Conservation (phyloP, 805 yeast species). For the Maudiozyma pseudohumilis region DNA sequence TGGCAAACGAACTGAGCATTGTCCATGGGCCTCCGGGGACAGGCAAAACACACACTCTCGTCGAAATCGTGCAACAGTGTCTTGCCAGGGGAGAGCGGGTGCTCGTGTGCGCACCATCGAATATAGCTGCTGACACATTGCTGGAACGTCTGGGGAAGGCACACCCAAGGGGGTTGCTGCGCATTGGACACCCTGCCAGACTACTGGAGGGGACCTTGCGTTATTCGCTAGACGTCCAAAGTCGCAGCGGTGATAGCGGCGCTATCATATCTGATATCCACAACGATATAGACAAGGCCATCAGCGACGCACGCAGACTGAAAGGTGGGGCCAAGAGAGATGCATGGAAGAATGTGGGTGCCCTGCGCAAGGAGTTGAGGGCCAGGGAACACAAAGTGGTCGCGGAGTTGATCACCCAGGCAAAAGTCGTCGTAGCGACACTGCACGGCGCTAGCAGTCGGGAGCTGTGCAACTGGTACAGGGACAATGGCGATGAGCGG, state of each 20-base stretch:
- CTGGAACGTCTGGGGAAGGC: slow-evolving; percentile 56
- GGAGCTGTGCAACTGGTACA: slow-evolving; percentile 49
- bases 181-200: slow-evolving; percentile 93
- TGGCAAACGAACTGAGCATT: slow-evolving; percentile 48
- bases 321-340: slow-evolving; percentile 57
- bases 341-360: slow-evolving; percentile 60
- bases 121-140: slow-evolving; percentile 84
- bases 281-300: slow-evolving; percentile 54
- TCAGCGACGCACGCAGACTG: slow-evolving; percentile 48
- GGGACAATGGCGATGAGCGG: slow-evolving; percentile 19
- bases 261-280: slow-evolving; percentile 58
- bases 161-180: slow-evolving; percentile 42
- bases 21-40: slow-evolving; percentile 78
- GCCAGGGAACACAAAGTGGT: slow-evolving; percentile 55
- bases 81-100: slow-evolving; percentile 43
- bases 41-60: slow-evolving; percentile 72
- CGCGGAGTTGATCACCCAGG: slow-evolving; percentile 43
- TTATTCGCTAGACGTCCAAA: slow-evolving; percentile 69
- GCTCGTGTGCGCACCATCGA: slow-evolving; percentile 89
- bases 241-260: slow-evolving; percentile 49
- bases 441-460: slow-evolving; percentile 80
- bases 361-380: slow-evolving; percentile 58
- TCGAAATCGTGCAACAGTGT: slow-evolving; percentile 72
- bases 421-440: slow-evolving; percentile 71
- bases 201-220: slow-evolving; percentile 48